phyloP scores from a whole-genome alignment of 2,329 filamentous ascomycete genomes.

The Emmonsia crescens region DNA sequence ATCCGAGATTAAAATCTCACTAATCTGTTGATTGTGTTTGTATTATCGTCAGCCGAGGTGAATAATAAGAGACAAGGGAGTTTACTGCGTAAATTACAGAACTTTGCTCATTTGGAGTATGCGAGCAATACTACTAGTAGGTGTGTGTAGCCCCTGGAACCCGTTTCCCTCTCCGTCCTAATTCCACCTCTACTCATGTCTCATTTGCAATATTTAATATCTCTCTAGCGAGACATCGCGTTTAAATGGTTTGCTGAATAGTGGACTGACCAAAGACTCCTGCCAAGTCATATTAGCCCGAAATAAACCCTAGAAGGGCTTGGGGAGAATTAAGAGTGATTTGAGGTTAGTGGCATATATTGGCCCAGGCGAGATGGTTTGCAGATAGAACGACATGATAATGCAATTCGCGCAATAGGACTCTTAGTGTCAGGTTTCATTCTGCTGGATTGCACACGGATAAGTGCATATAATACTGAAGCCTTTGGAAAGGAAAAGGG shows the following conservation, averaged over 20 bases:
- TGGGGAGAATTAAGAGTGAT: not conserved
- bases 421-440: not conserved
- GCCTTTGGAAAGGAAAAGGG: not conserved
- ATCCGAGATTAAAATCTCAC: not conserved
- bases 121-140: not conserved
- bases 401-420: too few relatives aligned
- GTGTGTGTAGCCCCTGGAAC: not conserved
- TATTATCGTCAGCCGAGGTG: not conserved
- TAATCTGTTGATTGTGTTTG: not conserved
- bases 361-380: not conserved
- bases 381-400: too few relatives aligned
- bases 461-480: not conserved
- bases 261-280: not conserved
- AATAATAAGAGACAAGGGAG: not conserved
- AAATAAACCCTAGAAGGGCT: not conserved
- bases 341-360: not conserved
- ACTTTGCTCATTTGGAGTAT: not conserved
- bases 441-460: not conserved
- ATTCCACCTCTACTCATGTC: not conserved
- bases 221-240: not conserved
- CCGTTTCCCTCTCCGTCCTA: not conserved
- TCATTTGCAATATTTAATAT: too few relatives aligned
- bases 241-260: too few relatives aligned
- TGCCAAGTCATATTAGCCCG: not conserved
- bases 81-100: not conserved